Percentiles rank a stretch among this genome's conserved stretches.
Evolutionary conservation across 331 rosid species (phyloP).

Genomic region (Arachis monticola): DNA sequence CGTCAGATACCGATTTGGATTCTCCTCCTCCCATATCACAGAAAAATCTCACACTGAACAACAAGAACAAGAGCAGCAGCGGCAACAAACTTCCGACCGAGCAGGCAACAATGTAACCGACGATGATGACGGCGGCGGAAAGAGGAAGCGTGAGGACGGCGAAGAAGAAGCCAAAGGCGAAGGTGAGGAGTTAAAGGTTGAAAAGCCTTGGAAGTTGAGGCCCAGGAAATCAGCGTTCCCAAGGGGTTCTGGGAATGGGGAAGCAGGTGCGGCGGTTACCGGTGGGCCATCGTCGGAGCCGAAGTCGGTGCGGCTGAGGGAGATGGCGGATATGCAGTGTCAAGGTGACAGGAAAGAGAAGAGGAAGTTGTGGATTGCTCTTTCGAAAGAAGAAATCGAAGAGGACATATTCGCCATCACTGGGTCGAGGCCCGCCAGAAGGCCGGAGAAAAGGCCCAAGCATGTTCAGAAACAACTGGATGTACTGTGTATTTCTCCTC

Average conservation of each 20-base stretch:
- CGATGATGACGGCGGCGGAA: slow-evolving; percentile 50
- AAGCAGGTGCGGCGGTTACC: slow-evolving; percentile 30
- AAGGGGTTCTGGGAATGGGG: slow-evolving; percentile 22
- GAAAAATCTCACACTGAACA: slow-evolving; percentile 42
- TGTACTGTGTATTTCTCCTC: slow-evolving; percentile 40
- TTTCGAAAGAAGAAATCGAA: slow-evolving; percentile 91
- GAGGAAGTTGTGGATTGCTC: slow-evolving; percentile 94
- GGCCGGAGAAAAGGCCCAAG: slow-evolving; percentile 90
- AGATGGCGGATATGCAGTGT: slow-evolving; percentile 53
- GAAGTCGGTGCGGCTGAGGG: slow-evolving; percentile 82
- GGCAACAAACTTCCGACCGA: not conserved
- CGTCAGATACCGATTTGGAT: slow-evolving; percentile 59
- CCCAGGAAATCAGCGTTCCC: slow-evolving; percentile 65
- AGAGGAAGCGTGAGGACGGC: slow-evolving; percentile 29
- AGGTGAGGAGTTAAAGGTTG: slow-evolving; percentile 46
- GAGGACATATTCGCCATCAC: slow-evolving; percentile 91
- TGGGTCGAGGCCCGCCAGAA: slow-evolving; percentile 83
- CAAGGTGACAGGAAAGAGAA: slow-evolving; percentile 61
- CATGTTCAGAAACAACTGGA: slow-evolving; percentile 93
- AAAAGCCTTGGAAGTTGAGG: slow-evolving; percentile 94
- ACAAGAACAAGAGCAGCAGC: slow-evolving; percentile 20
- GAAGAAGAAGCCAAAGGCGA: slow-evolving; percentile 36
- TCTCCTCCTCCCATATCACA: slow-evolving; percentile 29
- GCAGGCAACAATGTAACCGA: slow-evolving; percentile 47
- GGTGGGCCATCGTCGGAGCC: not conserved